phyloP scores from a whole-genome alignment of 805 yeast species.

The Tanozyma kutaoensis region DNA sequence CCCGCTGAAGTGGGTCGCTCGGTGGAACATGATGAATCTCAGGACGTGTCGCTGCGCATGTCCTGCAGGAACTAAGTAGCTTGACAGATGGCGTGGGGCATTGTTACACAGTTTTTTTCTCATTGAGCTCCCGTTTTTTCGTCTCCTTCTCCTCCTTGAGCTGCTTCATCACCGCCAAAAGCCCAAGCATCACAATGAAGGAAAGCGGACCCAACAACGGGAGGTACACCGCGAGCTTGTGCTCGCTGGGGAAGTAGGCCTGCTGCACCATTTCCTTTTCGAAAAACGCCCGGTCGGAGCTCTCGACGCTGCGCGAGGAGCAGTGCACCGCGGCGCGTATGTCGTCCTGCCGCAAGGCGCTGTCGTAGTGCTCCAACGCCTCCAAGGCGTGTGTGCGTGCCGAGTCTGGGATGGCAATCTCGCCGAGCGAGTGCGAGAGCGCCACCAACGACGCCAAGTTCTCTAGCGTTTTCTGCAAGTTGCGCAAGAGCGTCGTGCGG shows the following conservation, averaged over 20 bases:
- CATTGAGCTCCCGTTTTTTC: slow-evolving; percentile 2
- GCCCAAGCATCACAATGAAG: slow-evolving; percentile 45
- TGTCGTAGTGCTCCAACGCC: slow-evolving; percentile 9
- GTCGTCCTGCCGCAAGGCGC: slow-evolving; percentile 9
- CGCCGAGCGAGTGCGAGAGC: slow-evolving; percentile 52
- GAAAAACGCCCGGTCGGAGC: slow-evolving; percentile 72
- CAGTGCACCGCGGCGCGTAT: slow-evolving; percentile 19
- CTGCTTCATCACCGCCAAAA: slow-evolving; percentile 33
- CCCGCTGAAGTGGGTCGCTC: slow-evolving; percentile 12
- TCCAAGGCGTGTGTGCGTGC: slow-evolving; percentile 46
- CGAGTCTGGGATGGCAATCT: slow-evolving; percentile 71
- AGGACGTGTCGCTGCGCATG: too few species aligned
- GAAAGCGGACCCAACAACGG: slow-evolving; percentile 82
- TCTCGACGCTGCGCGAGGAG: slow-evolving; percentile 39
- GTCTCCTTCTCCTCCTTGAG: slow-evolving; percentile 22
- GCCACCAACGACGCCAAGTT: slow-evolving; percentile 63
- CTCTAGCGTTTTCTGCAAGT: slow-evolving; percentile 49
- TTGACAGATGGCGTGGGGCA: too few species aligned
- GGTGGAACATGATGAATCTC: neutral
- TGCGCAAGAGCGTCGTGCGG: slow-evolving; percentile 43
- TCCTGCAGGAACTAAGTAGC: too few species aligned
- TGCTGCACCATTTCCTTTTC: slow-evolving; percentile 94
- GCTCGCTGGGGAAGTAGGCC: slow-evolving; percentile 90
- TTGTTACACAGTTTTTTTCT: too few species aligned
- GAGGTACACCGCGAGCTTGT: slow-evolving; percentile 83